phyloP scores from a whole-genome alignment of 257 asterid species.

The Solanum chaucha region DNA sequence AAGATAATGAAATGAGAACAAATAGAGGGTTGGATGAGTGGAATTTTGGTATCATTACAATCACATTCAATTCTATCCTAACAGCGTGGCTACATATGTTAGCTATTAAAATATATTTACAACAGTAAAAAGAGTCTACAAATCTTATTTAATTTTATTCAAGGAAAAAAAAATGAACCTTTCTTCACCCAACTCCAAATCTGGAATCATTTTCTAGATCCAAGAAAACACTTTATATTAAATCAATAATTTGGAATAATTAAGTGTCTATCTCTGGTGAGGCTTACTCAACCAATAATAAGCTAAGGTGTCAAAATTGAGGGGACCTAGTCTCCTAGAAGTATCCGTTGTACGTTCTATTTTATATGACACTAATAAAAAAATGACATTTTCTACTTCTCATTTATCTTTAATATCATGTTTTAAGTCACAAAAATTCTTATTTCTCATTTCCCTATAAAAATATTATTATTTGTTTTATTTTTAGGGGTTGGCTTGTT shows the following conservation, averaged over 20 bases:
- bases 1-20: slow-evolving; percentile 11
- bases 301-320: neutral
- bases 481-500: neutral
- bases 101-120: neutral
- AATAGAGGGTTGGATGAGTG: slow-evolving; percentile 1
- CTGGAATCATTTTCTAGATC: neutral
- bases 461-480: neutral
- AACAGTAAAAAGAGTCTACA: neutral
- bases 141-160: neutral
- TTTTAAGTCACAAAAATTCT: neutral
- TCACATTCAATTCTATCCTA: neutral
- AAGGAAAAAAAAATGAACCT: neutral
- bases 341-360: no score
- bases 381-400: neutral
- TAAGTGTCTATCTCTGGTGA: neutral
- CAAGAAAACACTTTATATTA: neutral
- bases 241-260: neutral
- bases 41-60: slow-evolving; percentile 6
- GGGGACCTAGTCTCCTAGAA: no score
- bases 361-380: neutral
- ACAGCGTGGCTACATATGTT: neutral
- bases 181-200: neutral
- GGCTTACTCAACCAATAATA: neutral
- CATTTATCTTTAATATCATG: neutral
- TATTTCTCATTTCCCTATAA: neutral